phyloP scores from a whole-genome alignment of 2,329 filamentous ascomycete species.

The Proliferodiscus dingleyae region DNA sequence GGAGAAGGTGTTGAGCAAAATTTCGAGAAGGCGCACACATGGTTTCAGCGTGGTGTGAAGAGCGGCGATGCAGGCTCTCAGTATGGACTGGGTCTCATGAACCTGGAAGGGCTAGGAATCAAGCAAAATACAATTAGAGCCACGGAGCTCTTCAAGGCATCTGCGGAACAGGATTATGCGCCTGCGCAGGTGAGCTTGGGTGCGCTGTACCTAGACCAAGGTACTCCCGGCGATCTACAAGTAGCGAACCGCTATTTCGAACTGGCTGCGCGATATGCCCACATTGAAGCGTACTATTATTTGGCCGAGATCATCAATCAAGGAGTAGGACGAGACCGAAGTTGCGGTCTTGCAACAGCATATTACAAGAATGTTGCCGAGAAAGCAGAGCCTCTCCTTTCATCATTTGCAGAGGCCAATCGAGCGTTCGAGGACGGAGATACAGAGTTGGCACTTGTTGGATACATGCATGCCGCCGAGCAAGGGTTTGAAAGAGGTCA shows the following conservation, averaged over 20 bases:
- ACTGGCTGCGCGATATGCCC: constrained; percentile 60
- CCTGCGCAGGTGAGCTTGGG: constrained; percentile 63
- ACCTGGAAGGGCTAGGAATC: constrained; percentile 62
- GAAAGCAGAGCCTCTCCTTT: constrained; percentile 51
- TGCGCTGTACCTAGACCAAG: constrained; percentile 65
- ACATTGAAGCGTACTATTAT: constrained; percentile 70
- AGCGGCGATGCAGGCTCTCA: constrained; percentile 63
- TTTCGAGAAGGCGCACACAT: constrained; percentile 57
- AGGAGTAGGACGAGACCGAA: constrained; percentile 60
- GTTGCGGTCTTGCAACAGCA: constrained; percentile 60
- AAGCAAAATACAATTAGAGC: constrained; percentile 56
- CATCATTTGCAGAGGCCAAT: constrained; percentile 63
- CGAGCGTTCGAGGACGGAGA: constrained; percentile 60
- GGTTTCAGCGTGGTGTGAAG: constrained; percentile 63
- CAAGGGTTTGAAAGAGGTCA: constrained; percentile 68
- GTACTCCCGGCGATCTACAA: constrained; percentile 38
- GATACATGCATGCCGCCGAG: constrained; percentile 68
- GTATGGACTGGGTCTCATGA: constrained; percentile 66
- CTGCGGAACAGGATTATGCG: constrained; percentile 63
- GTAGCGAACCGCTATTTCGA: constrained; percentile 64
- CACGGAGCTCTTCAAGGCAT: constrained; percentile 58
- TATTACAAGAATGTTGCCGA: constrained; percentile 63
- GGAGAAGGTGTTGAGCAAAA: constrained; percentile 66
- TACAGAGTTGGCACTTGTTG: constrained; percentile 57
- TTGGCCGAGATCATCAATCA: constrained; percentile 64